phyloP scores from a whole-genome alignment of 1,284 basidiomycete species.

The Apiotrichum laibachii region DNA sequence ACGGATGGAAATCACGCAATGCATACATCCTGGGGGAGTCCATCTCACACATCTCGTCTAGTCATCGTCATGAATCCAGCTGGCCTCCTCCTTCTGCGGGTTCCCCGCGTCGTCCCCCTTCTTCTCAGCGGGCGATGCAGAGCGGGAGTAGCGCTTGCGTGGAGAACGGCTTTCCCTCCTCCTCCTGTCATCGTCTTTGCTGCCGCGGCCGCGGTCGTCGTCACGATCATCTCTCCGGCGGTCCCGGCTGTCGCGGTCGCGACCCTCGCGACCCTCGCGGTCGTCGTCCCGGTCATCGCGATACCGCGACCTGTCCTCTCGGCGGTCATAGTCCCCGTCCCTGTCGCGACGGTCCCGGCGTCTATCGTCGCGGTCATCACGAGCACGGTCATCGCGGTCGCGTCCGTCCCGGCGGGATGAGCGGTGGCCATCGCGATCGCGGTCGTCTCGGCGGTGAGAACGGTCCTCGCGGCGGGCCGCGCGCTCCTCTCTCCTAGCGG shows the following conservation, averaged over 20 bases:
- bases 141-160: background rate
- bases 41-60: background rate
- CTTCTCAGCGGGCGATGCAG: background rate
- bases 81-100: background rate
- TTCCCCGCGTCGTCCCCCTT: background rate
- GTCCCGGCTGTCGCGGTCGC: background rate
- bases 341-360: conserved; percentile 33
- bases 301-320: background rate
- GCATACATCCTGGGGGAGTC: no score
- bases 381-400: background rate
- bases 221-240: background rate
- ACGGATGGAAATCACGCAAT: no score
- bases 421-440: background rate
- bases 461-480: conserved; percentile 12
- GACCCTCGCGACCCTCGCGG: background rate
- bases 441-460: background rate
- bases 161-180: background rate
- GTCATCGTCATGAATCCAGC: conserved; percentile 4
- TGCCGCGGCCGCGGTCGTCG: no score
- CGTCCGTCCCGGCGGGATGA: no score
- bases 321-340: conserved; percentile 14
- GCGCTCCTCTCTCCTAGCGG: conserved; percentile 41
- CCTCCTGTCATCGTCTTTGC: no score
- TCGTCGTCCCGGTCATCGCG: conserved; percentile 26
- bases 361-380: background rate